Percentiles rank a stretch among this genome's conserved stretches.
Evolutionary conservation across 1,284 basidiomycete species (phyloP).

Genomic region (Schizophyllum commune): DNA sequence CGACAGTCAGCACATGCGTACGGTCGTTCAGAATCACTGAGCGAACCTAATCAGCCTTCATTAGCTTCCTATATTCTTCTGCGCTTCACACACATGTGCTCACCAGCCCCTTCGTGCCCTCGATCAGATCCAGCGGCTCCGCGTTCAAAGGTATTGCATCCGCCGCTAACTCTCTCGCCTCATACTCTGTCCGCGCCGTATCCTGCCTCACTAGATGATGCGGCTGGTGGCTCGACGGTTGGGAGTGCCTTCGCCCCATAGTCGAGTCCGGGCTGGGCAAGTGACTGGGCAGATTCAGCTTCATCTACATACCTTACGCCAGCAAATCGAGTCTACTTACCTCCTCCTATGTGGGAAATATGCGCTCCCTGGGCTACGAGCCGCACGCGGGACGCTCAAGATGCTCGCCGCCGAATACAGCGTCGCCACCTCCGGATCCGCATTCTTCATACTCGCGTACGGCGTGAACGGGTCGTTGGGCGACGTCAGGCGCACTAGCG

Average conservation of each 20-base stretch:
- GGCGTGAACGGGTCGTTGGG: conserved; percentile 67
- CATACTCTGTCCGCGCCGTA: conserved; percentile 48
- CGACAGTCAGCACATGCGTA: conserved; percentile 86
- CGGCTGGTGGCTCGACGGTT: conserved; percentile 5
- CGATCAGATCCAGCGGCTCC: conserved; percentile 65
- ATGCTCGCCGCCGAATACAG: conserved; percentile 76
- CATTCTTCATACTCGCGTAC: conserved; percentile 30
- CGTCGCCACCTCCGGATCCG: conserved; percentile 75
- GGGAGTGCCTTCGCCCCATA: background rate
- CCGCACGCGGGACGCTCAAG: conserved; percentile 47
- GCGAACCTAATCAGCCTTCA: conserved; percentile 26
- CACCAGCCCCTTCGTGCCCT: conserved; percentile 79
- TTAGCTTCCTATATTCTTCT: background rate
- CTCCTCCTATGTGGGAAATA: background rate
- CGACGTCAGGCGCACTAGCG: conserved; percentile 70
- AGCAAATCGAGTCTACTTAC: background rate
- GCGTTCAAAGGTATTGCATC: conserved; percentile 66
- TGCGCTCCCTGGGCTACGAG: background rate
- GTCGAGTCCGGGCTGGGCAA: background rate
- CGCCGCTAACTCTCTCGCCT: conserved; percentile 74
- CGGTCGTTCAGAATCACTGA: conserved; percentile 84
- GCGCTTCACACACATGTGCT: background rate
- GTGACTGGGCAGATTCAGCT: background rate
- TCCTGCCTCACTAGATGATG: conserved; percentile 24
- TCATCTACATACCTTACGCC: background rate